These are phyloP conservation scores for Cyberlindnera bimundalis DNA, from an alignment of 805 yeast species.

Conservation along the genomic window DNA sequence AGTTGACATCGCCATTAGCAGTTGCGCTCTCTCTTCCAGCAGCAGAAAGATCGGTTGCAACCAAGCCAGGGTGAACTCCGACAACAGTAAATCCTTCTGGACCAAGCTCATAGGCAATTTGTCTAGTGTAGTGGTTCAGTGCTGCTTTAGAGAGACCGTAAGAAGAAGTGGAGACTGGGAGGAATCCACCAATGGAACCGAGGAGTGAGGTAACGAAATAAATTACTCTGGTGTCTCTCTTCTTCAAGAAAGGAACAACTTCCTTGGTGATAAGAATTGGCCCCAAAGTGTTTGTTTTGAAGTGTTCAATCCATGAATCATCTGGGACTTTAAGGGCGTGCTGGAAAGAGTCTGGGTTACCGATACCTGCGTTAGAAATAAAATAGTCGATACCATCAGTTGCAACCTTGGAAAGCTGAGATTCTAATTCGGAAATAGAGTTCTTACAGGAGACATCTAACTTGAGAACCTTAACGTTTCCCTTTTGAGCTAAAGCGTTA, in stretches of 20 bases:
- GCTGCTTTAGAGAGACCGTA: slow-evolving; percentile 39
- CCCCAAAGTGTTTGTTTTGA: slow-evolving; percentile 11
- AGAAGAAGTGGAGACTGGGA: slow-evolving; percentile 20
- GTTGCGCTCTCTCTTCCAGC: slow-evolving; percentile 9
- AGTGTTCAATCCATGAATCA: background rate
- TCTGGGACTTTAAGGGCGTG: background rate
- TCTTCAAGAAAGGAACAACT: slow-evolving; percentile 16
- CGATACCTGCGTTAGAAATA: slow-evolving; percentile 15
- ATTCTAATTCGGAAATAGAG: slow-evolving; percentile 8
- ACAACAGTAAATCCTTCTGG: slow-evolving; percentile 1
- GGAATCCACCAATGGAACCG: slow-evolving; percentile 22
- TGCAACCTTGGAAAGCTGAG: slow-evolving; percentile 7
- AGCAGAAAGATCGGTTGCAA: slow-evolving; percentile 1
- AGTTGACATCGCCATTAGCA: slow-evolving; percentile 2
- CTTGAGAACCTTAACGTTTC: slow-evolving; percentile 2
- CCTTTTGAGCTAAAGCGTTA: background rate
- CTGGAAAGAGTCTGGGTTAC: background rate
- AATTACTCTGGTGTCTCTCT: slow-evolving; percentile 23
- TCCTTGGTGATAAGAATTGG: slow-evolving; percentile 4
- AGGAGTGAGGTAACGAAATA: slow-evolving; percentile 28
- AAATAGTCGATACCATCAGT: slow-evolving; percentile 15
- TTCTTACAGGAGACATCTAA: slow-evolving; percentile 9
- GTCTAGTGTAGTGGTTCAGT: slow-evolving; percentile 26
- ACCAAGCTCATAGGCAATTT: background rate
- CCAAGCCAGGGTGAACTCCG: slow-evolving; percentile 1